Percentiles rank a stretch among this genome's conserved stretches.
Conservation (phyloP, 257 asterid genomes). For the Paraleonurus japonicus region DNA sequence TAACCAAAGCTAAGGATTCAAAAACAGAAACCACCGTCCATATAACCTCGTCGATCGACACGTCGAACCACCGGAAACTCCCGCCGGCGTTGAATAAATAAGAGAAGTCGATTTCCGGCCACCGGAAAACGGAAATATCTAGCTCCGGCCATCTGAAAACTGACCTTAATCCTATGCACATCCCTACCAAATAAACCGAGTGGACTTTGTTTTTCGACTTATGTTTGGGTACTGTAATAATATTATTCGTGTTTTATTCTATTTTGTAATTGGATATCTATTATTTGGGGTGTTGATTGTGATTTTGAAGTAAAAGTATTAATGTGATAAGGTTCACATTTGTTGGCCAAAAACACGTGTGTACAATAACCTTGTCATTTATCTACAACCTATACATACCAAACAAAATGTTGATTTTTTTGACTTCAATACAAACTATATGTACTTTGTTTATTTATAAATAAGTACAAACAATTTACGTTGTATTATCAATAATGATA, state of each 20-base stretch:
- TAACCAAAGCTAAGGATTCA: slow-evolving; percentile 48
- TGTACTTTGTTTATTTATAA: too few species aligned
- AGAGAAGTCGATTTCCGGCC: slow-evolving; percentile 51
- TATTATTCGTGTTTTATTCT: neutral
- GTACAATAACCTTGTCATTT: neutral
- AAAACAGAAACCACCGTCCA: slow-evolving; percentile 45
- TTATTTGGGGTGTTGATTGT: slow-evolving; percentile 6
- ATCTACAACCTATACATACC: too few species aligned
- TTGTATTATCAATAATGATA: too few species aligned
- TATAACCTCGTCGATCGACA: slow-evolving; percentile 44
- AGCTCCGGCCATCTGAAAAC: slow-evolving; percentile 58
- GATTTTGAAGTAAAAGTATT: neutral
- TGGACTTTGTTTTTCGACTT: neutral
- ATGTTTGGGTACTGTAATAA: neutral
- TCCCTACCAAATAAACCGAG: neutral
- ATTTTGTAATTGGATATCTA: neutral
- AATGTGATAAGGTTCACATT: slow-evolving; percentile 14
- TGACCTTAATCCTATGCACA: slow-evolving; percentile 43
- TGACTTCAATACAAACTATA: too few species aligned
- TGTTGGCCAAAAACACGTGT: slow-evolving; percentile 17
- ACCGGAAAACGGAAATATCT: slow-evolving; percentile 42
- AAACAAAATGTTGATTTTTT: too few species aligned
- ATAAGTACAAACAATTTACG: too few species aligned
- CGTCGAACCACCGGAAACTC: slow-evolving; percentile 48
- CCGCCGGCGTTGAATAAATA: slow-evolving; percentile 25